Conservation (phyloP, 208 protist genomes). For the Strigomonas oncopelti region DNA sequence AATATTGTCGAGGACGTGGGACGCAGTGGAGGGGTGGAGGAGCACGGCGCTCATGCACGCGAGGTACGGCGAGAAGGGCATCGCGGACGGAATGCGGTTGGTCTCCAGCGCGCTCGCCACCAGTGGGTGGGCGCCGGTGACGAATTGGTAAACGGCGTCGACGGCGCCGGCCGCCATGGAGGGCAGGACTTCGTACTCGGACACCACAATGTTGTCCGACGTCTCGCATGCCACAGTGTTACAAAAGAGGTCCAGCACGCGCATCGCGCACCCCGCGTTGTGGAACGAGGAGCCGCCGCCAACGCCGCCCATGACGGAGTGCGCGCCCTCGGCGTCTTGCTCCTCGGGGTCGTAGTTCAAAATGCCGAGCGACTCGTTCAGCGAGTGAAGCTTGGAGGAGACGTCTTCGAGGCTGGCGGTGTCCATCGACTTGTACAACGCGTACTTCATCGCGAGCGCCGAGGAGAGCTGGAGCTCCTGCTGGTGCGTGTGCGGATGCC, state of each 20-base stretch:
- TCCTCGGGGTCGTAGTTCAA: conserved; percentile 49
- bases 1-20: conserved; percentile 61
- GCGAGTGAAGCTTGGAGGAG: conserved; percentile 49
- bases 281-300: conserved; percentile 9
- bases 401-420: conserved; percentile 47
- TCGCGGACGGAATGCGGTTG: conserved; percentile 38
- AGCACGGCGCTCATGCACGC: conserved; percentile 71
- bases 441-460: conserved; percentile 9
- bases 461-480: neutral
- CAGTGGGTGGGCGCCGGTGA: conserved; percentile 62
- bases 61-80: conserved; percentile 60
- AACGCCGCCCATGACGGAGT: neutral
- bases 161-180: conserved; percentile 69
- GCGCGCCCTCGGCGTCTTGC: conserved; percentile 6
- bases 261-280: conserved; percentile 35
- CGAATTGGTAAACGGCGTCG: conserved; percentile 61
- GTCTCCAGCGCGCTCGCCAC: conserved; percentile 43
- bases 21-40: conserved; percentile 60
- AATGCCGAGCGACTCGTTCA: conserved; percentile 78
- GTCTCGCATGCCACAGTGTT: conserved; percentile 40
- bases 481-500: neutral
- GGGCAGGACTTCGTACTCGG: conserved; percentile 76
- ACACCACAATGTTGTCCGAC: conserved; percentile 61
- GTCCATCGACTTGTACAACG: conserved; percentile 42
- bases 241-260: conserved; percentile 77